Percentiles rank a stretch among this genome's conserved stretches.
Evolutionary conservation across 139 green algal genomes (phyloP).

Genomic region (Tetradesmus obliquus): DNA sequence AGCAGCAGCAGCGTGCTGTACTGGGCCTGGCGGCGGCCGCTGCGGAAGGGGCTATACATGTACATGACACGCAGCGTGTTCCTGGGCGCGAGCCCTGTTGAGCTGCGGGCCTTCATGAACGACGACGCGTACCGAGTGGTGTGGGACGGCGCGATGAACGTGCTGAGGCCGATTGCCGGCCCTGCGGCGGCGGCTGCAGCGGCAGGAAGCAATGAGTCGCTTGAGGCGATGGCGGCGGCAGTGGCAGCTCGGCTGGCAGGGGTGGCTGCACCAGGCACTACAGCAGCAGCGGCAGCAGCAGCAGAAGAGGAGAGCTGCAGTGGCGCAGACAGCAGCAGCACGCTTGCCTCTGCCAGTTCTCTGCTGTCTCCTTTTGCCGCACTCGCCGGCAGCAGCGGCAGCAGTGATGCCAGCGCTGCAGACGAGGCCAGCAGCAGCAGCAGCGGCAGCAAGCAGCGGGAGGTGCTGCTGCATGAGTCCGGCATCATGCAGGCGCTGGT

Average conservation of each 20-base stretch:
- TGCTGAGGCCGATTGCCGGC: not conserved
- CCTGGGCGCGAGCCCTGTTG: constrained; percentile 52
- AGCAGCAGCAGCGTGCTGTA: constrained; percentile 60
- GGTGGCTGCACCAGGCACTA: not conserved
- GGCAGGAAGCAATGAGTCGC: not conserved
- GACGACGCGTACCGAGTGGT: constrained; percentile 53
- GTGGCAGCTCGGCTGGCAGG: not conserved
- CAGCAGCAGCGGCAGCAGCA: not conserved
- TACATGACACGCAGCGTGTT: constrained; percentile 61
- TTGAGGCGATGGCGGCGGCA: constrained; percentile 24
- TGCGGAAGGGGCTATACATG: constrained; percentile 75
- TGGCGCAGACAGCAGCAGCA: not conserved
- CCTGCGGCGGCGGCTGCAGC: not conserved
- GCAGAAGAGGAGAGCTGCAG: too few species aligned
- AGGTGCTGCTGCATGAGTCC: constrained; percentile 42
- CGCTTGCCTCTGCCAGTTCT: not conserved
- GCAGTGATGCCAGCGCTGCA: not conserved
- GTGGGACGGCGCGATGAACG: constrained; percentile 67
- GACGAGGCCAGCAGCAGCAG: not conserved
- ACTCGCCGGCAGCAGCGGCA: not conserved
- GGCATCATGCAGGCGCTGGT: constrained; percentile 64
- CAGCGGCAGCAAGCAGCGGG: not conserved
- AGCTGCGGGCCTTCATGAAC: constrained; percentile 74
- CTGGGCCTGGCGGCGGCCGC: constrained; percentile 64
- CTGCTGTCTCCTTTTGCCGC: not conserved